These are phyloP conservation scores for Pholiota molesta DNA, from an alignment of 768 basidiomycete species.

Conservation along the genomic window DNA sequence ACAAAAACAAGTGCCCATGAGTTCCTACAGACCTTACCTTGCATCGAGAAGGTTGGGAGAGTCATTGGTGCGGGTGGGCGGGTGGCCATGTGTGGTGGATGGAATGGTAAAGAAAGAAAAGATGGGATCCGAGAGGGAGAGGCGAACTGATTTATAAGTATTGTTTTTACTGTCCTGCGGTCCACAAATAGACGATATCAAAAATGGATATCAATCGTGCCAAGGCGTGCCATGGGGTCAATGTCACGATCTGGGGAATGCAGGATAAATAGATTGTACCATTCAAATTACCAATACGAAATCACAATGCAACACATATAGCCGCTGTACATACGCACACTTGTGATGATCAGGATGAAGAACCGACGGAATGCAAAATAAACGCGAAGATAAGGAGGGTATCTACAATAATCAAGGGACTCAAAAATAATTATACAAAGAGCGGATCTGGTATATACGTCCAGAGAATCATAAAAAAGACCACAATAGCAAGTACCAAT, in stretches of 20 bases:
- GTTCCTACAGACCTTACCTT: constrained; percentile 58
- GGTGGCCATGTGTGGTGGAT: constrained; percentile 14
- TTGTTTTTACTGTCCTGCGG: neutral
- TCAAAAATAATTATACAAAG: constrained; percentile 39
- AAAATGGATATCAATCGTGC: no score
- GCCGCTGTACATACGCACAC: constrained; percentile 15
- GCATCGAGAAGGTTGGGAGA: constrained; percentile 78
- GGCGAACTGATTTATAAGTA: neutral
- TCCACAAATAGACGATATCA: neutral
- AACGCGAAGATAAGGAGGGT: constrained; percentile 40
- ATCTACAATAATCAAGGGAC: constrained; percentile 44
- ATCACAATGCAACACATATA: constrained; percentile 4
- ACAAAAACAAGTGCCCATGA: neutral
- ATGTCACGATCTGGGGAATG: no score
- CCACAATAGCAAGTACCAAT: constrained; percentile 25
- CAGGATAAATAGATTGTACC: neutral
- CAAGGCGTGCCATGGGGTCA: no score
- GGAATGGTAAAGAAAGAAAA: neutral
- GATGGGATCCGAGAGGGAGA: neutral
- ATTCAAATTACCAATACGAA: constrained; percentile 17
- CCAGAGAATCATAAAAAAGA: constrained; percentile 30
- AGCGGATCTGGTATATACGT: constrained; percentile 38
- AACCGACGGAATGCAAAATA: constrained; percentile 31
- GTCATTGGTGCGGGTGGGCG: constrained; percentile 41
- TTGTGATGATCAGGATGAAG: constrained; percentile 22